These are phyloP conservation scores for Tremella yokohamensis DNA, from an alignment of 768 basidiomycete genomes.

Conservation along the genomic window DNA sequence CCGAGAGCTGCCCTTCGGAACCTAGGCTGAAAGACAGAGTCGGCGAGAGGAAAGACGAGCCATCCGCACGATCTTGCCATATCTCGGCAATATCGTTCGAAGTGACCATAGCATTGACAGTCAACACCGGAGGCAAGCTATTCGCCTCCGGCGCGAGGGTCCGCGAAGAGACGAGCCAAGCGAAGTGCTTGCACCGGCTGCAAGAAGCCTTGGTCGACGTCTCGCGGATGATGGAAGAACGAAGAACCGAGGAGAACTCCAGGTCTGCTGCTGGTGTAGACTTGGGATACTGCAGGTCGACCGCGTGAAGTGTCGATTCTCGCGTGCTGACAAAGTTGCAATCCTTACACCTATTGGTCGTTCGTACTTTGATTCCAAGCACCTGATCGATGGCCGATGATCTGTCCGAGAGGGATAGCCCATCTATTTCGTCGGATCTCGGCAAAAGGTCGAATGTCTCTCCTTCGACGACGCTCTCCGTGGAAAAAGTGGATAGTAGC, in stretches of 20 bases:
- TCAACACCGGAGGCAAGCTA: constrained; percentile 73
- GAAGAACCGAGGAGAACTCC: constrained; percentile 65
- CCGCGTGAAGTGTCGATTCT: constrained; percentile 71
- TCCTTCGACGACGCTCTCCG: constrained; percentile 44
- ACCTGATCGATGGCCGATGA: constrained; percentile 77
- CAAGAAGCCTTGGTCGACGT: constrained; percentile 84
- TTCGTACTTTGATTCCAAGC: constrained; percentile 73
- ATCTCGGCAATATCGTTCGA: constrained; percentile 67
- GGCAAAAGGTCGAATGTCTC: constrained; percentile 28
- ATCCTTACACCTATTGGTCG: constrained; percentile 66
- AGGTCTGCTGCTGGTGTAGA: constrained; percentile 16
- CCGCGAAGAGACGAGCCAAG: constrained; percentile 69
- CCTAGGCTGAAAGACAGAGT: constrained; percentile 12
- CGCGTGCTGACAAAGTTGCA: constrained; percentile 72
- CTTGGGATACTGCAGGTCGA: constrained; percentile 83
- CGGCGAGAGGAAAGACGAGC: constrained; percentile 27
- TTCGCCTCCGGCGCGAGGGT: constrained; percentile 54
- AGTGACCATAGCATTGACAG: constrained; percentile 77
- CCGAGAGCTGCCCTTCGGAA: constrained; percentile 23
- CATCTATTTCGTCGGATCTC: neutral
- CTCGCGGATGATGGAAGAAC: constrained; percentile 72
- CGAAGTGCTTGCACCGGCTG: constrained; percentile 71
- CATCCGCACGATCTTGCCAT: constrained; percentile 65
- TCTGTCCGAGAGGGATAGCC: constrained; percentile 44
- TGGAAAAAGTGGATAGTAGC: constrained; percentile 75